These are phyloP conservation scores for Thymus quinquecostatus DNA, from an alignment of 257 asterid genomes.

Conservation along the genomic window DNA sequence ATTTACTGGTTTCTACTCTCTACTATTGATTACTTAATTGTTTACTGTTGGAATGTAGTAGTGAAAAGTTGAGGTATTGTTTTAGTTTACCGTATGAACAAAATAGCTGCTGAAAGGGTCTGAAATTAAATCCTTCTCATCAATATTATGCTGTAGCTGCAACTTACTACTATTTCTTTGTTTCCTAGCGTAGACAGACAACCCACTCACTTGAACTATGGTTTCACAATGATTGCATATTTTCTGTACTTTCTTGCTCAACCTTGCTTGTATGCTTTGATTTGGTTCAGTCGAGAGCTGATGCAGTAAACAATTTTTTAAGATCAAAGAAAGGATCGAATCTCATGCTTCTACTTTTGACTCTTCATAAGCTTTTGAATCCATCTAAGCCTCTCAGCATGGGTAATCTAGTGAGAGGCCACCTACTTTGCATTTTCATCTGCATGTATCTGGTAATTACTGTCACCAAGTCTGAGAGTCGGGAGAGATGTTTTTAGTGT, in stretches of 20 bases:
- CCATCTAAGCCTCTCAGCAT: slow-evolving; percentile 2
- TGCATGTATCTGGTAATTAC: not conserved
- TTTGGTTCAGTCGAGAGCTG: not conserved
- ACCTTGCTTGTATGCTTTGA: not conserved
- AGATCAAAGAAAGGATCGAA: not conserved
- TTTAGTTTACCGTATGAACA: slow-evolving; percentile 6
- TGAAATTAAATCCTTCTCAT: slow-evolving; percentile 15
- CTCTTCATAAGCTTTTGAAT: not conserved
- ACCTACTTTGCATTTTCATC: slow-evolving; percentile 17
- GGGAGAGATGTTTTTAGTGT: not conserved
- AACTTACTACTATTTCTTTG: not conserved
- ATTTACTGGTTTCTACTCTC: not conserved
- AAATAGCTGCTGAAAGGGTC: slow-evolving; percentile 22
- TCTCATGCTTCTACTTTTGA: not conserved
- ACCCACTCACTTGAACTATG: slow-evolving; percentile 9
- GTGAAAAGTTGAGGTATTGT: not conserved
- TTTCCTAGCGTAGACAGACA: not conserved
- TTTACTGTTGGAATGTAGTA: slow-evolving; percentile 21
- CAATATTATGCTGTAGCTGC: slow-evolving; percentile 22
- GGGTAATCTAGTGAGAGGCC: slow-evolving; percentile 12
- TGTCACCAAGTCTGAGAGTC: not conserved
- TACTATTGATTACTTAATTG: slow-evolving; percentile 5
- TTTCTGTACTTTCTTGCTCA: not conserved
- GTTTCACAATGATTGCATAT: not conserved
- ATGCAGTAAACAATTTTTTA: not conserved